A percentile compares a stretch with the other conserved stretches of the same genome.
Evolutionary conservation across 257 asterid genomes (phyloP).

Genomic region (Scutellaria minor): DNA sequence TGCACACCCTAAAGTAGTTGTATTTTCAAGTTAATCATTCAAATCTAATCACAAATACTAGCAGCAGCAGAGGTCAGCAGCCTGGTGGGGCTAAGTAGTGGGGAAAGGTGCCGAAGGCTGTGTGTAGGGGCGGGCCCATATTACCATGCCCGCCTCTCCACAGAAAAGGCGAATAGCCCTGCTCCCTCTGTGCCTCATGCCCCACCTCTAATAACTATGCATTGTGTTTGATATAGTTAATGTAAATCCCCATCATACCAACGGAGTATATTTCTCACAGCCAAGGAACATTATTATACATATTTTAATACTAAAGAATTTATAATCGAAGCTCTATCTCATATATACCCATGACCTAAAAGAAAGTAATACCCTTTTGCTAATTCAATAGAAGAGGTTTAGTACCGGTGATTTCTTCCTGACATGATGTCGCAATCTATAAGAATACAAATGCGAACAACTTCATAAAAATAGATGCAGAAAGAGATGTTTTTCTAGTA

Average conservation of each 20-base stretch:
- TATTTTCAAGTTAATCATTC: no score
- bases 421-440: background rate
- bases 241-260: background rate
- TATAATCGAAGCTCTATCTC: background rate
- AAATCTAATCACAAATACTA: no score
- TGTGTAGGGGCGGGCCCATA: no score
- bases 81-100: no score
- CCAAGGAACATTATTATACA: slow-evolving; percentile 6
- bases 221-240: background rate
- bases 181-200: no score
- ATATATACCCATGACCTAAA: background rate
- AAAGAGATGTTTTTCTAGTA: slow-evolving; percentile 21
- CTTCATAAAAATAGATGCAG: slow-evolving; percentile 7
- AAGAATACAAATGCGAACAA: background rate
- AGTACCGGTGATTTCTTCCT: background rate
- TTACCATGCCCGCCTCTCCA: no score
- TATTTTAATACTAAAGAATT: background rate
- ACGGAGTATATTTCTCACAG: slow-evolving; percentile 5
- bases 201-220: no score
- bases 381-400: background rate
- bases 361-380: background rate
- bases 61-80: no score
- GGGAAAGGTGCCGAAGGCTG: no score
- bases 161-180: no score
- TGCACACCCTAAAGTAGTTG: no score